Evolutionary conservation across 148 eudicot genomes (phyloP), one percentile per base, ranked within the genome.

Genomic region (Heliamphora exappendiculata): DNA sequence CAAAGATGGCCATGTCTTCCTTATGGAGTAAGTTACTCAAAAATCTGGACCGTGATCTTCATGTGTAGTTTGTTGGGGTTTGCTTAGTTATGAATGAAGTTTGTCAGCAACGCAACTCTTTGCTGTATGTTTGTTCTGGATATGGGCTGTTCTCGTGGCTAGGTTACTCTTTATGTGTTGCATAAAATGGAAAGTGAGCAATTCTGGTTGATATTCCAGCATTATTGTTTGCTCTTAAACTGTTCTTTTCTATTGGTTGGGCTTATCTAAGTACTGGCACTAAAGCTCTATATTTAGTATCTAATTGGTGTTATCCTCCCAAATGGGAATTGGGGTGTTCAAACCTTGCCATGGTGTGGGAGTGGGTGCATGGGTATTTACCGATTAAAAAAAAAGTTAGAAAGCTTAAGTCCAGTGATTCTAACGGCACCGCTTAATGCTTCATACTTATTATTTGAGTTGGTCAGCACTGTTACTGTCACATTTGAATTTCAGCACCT

Each of bases 1-100:
- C 62, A 92, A 85, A 86, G 97, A 95, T 84, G 99, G 99, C 76
- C 97, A 91, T 88, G 90, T 95, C 81, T 95, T 92, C 81, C 82
- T 95, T 49, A 92, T 92, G 97, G 99, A 95, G 99, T 95, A 88
- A 90, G 98, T 82, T 53, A 12, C 41, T 71, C 2, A 12, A 54
- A 53, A 54, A 26, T 67, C 70, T 63, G 16, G 5, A 67, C 24
- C 67, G 14, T n/a, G 41, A 45, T 29, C 0, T 72, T 64, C 36
- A 12, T 58, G 16, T 71, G 11, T 34, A 59, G 12, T 24, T 39
- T 10, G 47, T 24, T 39, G 19, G 47, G n/a, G 41, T 70, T 58
- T 57, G 3, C n/a, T 26, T 29, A 14, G 20, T 44, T 77, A 58
- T 54, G 45, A 12, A 29, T 58, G 67, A 54, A 26, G 54, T 71